These are phyloP conservation scores for Pseudozyma flocculosa DNA, from an alignment of 1,284 basidiomycete species.

Conservation along the genomic window DNA sequence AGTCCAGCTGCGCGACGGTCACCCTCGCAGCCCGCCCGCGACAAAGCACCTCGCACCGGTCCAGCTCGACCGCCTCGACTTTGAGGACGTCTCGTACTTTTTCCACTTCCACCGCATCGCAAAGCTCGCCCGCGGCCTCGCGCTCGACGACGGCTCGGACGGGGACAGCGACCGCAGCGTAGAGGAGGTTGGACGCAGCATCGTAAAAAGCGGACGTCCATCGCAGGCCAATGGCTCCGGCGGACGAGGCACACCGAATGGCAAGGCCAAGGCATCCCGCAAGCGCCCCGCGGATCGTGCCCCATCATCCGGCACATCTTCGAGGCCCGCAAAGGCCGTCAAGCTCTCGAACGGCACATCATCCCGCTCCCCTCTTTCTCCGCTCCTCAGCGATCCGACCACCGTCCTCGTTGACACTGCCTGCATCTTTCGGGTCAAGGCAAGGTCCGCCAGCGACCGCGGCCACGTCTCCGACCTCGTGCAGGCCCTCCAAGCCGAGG, in stretches of 20 bases:
- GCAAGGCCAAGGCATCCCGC: no score
- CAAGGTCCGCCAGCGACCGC: slow-evolving; percentile 9
- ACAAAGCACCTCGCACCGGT: slow-evolving; percentile 6
- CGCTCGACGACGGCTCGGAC: neutral
- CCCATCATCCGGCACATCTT: no score
- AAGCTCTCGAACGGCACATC: neutral
- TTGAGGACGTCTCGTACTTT: slow-evolving; percentile 28
- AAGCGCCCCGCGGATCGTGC: no score
- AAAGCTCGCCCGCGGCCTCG: neutral
- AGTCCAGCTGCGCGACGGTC: slow-evolving; percentile 13
- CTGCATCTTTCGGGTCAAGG: slow-evolving; percentile 17
- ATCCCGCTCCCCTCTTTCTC: neutral
- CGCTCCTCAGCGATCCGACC: neutral
- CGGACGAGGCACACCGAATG: no score
- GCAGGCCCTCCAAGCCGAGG: neutral
- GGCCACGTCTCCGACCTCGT: slow-evolving; percentile 13
- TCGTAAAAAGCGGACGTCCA: neutral
- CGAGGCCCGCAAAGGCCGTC: slow-evolving; percentile 7
- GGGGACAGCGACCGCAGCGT: no score
- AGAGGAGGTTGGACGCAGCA: no score
- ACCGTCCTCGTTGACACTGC: slow-evolving; percentile 10
- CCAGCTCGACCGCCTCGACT: slow-evolving; percentile 14
- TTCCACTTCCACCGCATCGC: slow-evolving; percentile 14
- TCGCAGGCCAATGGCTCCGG: no score
- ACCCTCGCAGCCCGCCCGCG: neutral